These are phyloP conservation scores for Hypholoma fasciculare DNA, from an alignment of 768 basidiomycete genomes.

Conservation along the genomic window DNA sequence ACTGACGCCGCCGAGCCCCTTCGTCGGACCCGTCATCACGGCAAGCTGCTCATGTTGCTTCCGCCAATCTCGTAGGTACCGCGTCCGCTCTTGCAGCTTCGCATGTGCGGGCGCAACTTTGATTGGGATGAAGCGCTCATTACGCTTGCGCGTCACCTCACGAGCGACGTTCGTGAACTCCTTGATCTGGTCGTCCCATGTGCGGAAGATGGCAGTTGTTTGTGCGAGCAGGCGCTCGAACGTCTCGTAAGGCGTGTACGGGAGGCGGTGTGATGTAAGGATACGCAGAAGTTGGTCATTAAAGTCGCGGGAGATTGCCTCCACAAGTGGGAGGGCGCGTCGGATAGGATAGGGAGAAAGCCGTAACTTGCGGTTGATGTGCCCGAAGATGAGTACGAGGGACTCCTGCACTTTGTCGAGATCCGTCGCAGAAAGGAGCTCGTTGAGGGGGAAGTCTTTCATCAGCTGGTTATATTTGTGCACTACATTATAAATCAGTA, in stretches of 20 bases:
- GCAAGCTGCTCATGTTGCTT: slow-evolving; percentile 98
- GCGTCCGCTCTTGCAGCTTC: slow-evolving; percentile 83
- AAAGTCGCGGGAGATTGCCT: slow-evolving; percentile 97
- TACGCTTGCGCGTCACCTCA: slow-evolving; percentile 87
- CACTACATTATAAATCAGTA: slow-evolving; percentile 44
- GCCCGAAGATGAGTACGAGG: slow-evolving; percentile 82
- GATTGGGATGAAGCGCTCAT: slow-evolving; percentile 95
- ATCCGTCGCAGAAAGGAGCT: slow-evolving; percentile 94
- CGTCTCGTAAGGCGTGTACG: slow-evolving; percentile 92
- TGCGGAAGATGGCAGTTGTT: slow-evolving; percentile 75
- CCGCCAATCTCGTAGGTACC: slow-evolving; percentile 89
- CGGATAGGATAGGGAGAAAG: slow-evolving; percentile 97
- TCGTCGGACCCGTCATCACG: slow-evolving; percentile 95
- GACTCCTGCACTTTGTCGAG: slow-evolving; percentile 94
- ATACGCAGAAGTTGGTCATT: slow-evolving; percentile 93
- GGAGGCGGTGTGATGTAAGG: slow-evolving; percentile 85
- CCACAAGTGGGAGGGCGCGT: slow-evolving; percentile 93
- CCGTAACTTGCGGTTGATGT: slow-evolving; percentile 94
- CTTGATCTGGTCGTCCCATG: slow-evolving; percentile 90
- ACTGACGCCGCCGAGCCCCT: slow-evolving; percentile 70
- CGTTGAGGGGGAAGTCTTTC: slow-evolving; percentile 99
- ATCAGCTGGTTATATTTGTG: slow-evolving; percentile 98
- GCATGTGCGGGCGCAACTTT: slow-evolving; percentile 90
- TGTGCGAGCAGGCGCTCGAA: slow-evolving; percentile 85
- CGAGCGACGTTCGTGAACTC: slow-evolving; percentile 92